Evolutionary conservation across 2,329 filamentous ascomycete genomes (phyloP), one percentile per base, ranked within the genome.

Genomic region (Allantophomopsis lycopodina): DNA sequence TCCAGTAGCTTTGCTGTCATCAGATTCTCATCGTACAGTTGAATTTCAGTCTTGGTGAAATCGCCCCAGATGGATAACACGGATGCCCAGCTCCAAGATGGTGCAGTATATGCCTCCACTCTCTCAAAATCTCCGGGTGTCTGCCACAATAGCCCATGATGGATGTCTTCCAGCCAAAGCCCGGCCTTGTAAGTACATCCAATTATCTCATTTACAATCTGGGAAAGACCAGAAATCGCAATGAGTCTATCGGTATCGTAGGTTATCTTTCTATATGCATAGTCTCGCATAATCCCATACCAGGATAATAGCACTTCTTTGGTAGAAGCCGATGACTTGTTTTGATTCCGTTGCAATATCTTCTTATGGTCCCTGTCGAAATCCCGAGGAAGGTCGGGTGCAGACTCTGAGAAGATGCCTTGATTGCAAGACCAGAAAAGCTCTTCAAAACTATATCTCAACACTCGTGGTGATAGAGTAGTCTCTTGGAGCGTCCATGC

Each of bases 401-500:
- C 32, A 18, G 20, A 32, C 32, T 46, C 46, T 38, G 38, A 44
- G 37, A 37, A 34, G 33, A 37, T 13, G 7, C 38, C 12, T 32
- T 42, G 38, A 10, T 37, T 38, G 35, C 46, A 49, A 40, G 48
- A 40, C 46, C 46, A 49, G 30, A 36, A 36, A 11, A 48, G 17
- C 37, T 48, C 32, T 4, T 44, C 30, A 12, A 11, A 36, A 36
- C 20, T 21, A n/a, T 16, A 41, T 36, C 35, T n/a, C 5, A 41
- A 13, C 6, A 41, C 35, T n/a, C 39, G 20, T n/a, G 34, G 34
- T 13, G 39, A 34, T 13, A 41, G 17, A 5, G 37, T 23, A 32
- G 35, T 18, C 23, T 41, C 35, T 37, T 41, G 39, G 5, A 41
- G 23, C 8, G 39, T 41, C 39, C 39, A 41, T 5, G 23, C 35